A percentile compares a stretch with the other conserved stretches of the same genome.
These are phyloP conservation scores for Ichthyophthirius multifiliis DNA, from an alignment of 169 alveolate genomes.

Conservation along the genomic window DNA sequence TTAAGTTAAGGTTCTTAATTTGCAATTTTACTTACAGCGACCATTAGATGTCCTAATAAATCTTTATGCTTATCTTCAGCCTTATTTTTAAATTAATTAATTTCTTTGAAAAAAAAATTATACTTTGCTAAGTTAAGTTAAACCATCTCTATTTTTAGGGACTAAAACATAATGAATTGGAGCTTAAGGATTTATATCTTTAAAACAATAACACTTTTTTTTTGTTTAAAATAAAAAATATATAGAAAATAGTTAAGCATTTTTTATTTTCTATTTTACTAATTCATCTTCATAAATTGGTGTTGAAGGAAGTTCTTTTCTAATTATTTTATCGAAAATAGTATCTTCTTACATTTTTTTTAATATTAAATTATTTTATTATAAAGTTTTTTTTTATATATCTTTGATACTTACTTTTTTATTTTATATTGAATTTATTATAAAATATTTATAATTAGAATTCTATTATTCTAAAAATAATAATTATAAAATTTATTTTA, in stretches of 20 bases:
- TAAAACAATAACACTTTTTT: slow-evolving; percentile 84
- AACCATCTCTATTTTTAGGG: slow-evolving; percentile 89
- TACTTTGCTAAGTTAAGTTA: slow-evolving; percentile 77
- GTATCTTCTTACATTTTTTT: too few species aligned
- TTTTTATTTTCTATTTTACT: not conserved
- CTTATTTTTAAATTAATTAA: not conserved
- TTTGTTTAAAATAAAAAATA: not conserved
- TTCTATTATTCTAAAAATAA: too few species aligned
- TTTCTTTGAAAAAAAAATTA: not conserved
- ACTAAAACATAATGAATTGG: slow-evolving; percentile 90
- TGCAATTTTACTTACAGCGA: slow-evolving; percentile 86
- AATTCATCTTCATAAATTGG: slow-evolving; percentile 79
- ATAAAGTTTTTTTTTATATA: too few species aligned
- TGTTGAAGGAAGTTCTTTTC: slow-evolving; percentile 68
- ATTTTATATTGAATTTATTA: too few species aligned
- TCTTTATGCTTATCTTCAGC: slow-evolving; percentile 86
- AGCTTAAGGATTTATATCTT: slow-evolving; percentile 92
- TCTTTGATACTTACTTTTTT: too few species aligned
- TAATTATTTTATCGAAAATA: slow-evolving; percentile 73
- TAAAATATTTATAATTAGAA: too few species aligned
- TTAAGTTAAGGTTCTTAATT: slow-evolving; percentile 70
- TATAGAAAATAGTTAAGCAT: not conserved
- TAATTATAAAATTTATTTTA: too few species aligned
- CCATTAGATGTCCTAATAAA: slow-evolving; percentile 89
- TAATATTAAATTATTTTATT: too few species aligned